A percentile compares a stretch with the other conserved stretches of the same genome.
phyloP scores from a whole-genome alignment of 768 basidiomycete genomes.

The Asterophora parasitica region DNA sequence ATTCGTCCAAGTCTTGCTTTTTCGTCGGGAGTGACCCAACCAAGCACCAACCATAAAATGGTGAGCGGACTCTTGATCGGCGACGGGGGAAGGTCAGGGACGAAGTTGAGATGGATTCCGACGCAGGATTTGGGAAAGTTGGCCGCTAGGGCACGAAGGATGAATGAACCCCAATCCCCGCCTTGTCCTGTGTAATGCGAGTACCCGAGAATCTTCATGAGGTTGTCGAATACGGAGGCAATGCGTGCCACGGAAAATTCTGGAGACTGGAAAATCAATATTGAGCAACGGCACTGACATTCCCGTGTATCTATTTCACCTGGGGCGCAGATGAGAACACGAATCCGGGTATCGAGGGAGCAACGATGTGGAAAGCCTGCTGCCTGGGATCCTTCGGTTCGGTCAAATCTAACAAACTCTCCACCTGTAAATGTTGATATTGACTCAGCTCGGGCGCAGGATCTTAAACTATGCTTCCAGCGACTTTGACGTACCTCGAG shows the following conservation, averaged over 20 bases:
- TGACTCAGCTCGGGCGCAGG: no score
- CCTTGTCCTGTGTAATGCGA: slow-evolving; percentile 26
- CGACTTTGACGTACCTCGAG: slow-evolving; percentile 26
- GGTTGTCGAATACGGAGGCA: slow-evolving; percentile 16
- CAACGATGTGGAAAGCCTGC: not conserved
- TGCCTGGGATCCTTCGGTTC: not conserved
- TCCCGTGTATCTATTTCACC: not conserved
- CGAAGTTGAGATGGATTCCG: slow-evolving; percentile 26
- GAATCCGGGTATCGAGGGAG: slow-evolving; percentile 13
- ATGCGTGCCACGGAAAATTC: not conserved
- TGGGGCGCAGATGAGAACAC: slow-evolving; percentile 15
- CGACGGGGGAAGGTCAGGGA: slow-evolving; percentile 21
- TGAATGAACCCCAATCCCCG: slow-evolving; percentile 30
- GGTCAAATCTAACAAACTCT: slow-evolving; percentile 21
- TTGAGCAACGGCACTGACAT: not conserved
- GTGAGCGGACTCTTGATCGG: slow-evolving; percentile 18
- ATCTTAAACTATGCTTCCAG: no score
- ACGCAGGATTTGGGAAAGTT: slow-evolving; percentile 22
- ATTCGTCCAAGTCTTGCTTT: slow-evolving; percentile 24
- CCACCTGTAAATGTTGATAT: slow-evolving; percentile 19
- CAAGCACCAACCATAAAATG: slow-evolving; percentile 24
- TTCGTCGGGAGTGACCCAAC: slow-evolving; percentile 15
- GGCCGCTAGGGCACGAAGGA: slow-evolving; percentile 23
- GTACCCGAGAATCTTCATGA: slow-evolving; percentile 30
- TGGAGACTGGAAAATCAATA: not conserved